Percentiles rank a stretch among this genome's conserved stretches.
These are phyloP conservation scores for Alternaria infectoria DNA, from an alignment of 2,329 filamentous ascomycete species.

Conservation along the genomic window DNA sequence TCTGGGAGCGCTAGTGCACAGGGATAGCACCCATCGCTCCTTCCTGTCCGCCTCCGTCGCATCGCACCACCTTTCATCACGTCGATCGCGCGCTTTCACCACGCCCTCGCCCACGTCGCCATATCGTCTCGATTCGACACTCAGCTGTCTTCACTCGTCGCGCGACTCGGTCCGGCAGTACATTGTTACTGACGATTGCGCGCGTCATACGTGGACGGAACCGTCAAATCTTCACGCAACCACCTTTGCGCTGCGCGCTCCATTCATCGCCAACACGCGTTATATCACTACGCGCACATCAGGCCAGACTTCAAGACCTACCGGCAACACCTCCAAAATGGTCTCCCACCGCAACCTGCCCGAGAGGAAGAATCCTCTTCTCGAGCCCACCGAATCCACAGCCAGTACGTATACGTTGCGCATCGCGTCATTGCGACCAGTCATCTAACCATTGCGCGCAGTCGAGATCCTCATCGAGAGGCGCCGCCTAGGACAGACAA, in stretches of 20 bases:
- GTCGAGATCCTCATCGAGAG: slow-evolving; percentile 72
- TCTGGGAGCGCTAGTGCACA: slow-evolving; percentile 17
- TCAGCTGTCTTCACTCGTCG: slow-evolving; percentile 10
- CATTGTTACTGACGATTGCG: slow-evolving; percentile 19
- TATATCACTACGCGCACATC: slow-evolving; percentile 13
- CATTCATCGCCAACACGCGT: slow-evolving; percentile 19
- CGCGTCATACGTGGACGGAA: slow-evolving; percentile 20
- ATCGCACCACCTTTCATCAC: slow-evolving; percentile 20
- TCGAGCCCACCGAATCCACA: slow-evolving; percentile 67
- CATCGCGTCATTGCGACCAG: slow-evolving; percentile 28
- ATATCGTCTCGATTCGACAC: slow-evolving; percentile 3
- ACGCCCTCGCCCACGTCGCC: slow-evolving; percentile 10
- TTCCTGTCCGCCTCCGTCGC: slow-evolving; percentile 17
- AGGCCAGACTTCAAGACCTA: not conserved
- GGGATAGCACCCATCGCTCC: slow-evolving; percentile 19
- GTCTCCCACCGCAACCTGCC: slow-evolving; percentile 60
- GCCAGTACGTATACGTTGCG: slow-evolving; percentile 60
- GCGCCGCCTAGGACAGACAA: slow-evolving; percentile 90
- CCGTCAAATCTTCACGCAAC: slow-evolving; percentile 15
- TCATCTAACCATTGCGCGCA: slow-evolving; percentile 38
- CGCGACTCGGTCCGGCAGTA: slow-evolving; percentile 13
- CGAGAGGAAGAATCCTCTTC: slow-evolving; percentile 68
- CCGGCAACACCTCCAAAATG: slow-evolving; percentile 31
- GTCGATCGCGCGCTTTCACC: slow-evolving; percentile 18
- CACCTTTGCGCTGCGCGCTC: slow-evolving; percentile 37